These are phyloP conservation scores for Castanea crenata DNA, from an alignment of 306 rosid genomes.

Conservation along the genomic window DNA sequence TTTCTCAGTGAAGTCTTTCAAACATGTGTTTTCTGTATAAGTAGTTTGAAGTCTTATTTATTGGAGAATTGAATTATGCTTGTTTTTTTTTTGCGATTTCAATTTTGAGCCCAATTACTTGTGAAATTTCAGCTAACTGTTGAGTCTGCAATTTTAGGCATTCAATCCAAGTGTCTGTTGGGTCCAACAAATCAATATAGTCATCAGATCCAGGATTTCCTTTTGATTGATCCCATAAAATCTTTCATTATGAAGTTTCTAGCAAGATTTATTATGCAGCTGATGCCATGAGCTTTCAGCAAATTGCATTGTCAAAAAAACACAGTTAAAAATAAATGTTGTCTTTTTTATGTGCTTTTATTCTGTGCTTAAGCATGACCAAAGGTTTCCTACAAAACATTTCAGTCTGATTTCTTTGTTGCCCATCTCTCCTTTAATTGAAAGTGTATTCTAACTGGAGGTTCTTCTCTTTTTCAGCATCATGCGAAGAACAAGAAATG, in stretches of 20 bases:
- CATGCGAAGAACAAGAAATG: slow-evolving; percentile 84
- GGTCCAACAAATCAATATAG: neutral
- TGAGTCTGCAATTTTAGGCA: neutral
- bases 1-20: too few species aligned
- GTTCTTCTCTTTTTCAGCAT: slow-evolving; percentile 46
- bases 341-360: neutral
- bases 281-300: neutral
- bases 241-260: neutral
- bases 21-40: neutral
- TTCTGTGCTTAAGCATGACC: neutral
- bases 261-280: neutral
- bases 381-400: neutral
- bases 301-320: neutral
- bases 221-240: slow-evolving; percentile 5
- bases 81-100: neutral
- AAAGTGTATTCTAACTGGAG: neutral
- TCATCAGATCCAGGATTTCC: neutral
- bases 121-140: neutral
- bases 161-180: neutral
- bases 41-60: neutral
- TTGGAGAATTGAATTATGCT: neutral
- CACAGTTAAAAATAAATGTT: neutral
- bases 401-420: neutral
- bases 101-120: neutral
- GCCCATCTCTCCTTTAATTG: neutral